A percentile compares a stretch with the other conserved stretches of the same genome.
phyloP scores from a whole-genome alignment of 2,329 filamentous ascomycete genomes.

The Fusarium albidum region DNA sequence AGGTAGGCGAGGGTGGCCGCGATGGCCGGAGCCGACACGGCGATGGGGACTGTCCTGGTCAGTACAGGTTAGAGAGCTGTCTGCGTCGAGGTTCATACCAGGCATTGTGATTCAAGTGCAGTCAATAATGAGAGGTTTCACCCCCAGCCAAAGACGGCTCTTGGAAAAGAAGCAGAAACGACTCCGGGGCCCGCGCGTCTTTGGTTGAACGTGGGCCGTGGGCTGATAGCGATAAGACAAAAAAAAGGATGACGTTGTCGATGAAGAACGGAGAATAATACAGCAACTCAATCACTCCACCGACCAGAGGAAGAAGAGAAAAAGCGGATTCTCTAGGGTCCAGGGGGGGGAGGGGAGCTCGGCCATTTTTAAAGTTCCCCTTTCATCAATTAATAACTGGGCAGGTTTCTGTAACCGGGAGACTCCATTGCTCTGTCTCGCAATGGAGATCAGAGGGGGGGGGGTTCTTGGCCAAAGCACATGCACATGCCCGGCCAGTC shows the following conservation, averaged over 20 bases:
- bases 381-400: too few species aligned
- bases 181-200: background rate
- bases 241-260: constrained; percentile 26
- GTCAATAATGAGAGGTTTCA: background rate
- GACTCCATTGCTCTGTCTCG: too few species aligned
- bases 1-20: constrained; percentile 78
- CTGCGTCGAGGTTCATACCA: constrained; percentile 25
- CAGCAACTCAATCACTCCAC: background rate
- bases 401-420: too few species aligned
- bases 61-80: background rate
- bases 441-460: too few species aligned
- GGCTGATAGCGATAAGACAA: constrained; percentile 28
- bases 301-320: background rate
- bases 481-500: too few species aligned
- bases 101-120: constrained; percentile 20
- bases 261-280: constrained; percentile 7
- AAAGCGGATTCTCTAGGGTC: background rate
- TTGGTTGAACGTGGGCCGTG: constrained; percentile 32
- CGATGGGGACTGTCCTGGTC: constrained; percentile 57
- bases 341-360: too few species aligned
- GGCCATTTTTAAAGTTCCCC: too few species aligned
- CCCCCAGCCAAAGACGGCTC: background rate
- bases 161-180: background rate
- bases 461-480: too few species aligned
- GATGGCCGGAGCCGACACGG: constrained; percentile 66